These are phyloP conservation scores for Brassica balearica DNA, from an alignment of 441 rosid species.

Conservation along the genomic window DNA sequence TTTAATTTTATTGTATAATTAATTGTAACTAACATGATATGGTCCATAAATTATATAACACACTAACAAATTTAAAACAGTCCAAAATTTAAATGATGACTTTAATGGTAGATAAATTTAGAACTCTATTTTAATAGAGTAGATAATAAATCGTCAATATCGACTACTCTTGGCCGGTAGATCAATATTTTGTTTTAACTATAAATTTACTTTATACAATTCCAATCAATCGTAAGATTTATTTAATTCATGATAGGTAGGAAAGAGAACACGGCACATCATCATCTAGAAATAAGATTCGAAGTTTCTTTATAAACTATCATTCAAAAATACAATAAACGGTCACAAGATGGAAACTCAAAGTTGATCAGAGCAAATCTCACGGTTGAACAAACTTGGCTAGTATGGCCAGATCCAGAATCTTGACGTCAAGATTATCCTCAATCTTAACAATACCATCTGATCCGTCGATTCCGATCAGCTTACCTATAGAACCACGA, in stretches of 20 bases:
- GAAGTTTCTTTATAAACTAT: slow-evolving; percentile 26
- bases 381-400: slow-evolving; percentile 62
- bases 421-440: slow-evolving; percentile 89
- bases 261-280: neutral
- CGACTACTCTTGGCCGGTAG: neutral
- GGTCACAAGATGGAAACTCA: slow-evolving; percentile 9
- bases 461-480: slow-evolving; percentile 91
- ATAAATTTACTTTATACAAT: neutral
- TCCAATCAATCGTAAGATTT: neutral
- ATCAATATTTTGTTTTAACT: neutral
- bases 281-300: neutral
- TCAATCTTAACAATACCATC: slow-evolving; percentile 93
- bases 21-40: too few species aligned
- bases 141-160: neutral
- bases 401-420: slow-evolving; percentile 75
- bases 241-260: neutral
- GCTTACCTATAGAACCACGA: slow-evolving; percentile 85
- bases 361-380: slow-evolving; percentile 14
- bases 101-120: too few species aligned
- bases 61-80: too few species aligned
- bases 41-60: too few species aligned
- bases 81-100: too few species aligned
- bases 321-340: slow-evolving; percentile 14
- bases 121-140: too few species aligned
- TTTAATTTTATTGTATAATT: too few species aligned